Evolutionary conservation across 768 basidiomycete species (phyloP).

Genomic region (Collybia sp.): DNA sequence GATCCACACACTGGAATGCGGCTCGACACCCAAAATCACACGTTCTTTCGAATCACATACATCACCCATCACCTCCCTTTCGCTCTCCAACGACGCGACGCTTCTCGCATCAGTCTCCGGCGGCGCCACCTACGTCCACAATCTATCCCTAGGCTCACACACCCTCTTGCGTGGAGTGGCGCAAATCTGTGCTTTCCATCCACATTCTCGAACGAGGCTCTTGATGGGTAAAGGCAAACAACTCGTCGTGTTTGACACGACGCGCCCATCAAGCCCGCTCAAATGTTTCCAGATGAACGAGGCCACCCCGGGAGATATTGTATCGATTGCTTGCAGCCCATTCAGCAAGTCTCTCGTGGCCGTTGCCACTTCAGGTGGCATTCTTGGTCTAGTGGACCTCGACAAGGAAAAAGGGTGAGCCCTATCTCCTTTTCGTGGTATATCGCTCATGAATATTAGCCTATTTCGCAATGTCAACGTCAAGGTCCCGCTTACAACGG

Average conservation of each 20-base stretch:
- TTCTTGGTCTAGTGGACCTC: slow-evolving; percentile 58
- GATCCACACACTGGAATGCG: slow-evolving; percentile 47
- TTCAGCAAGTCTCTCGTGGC: slow-evolving; percentile 74
- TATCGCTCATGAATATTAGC: slow-evolving; percentile 24
- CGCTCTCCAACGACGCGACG: slow-evolving; percentile 53
- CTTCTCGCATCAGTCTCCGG: slow-evolving; percentile 55
- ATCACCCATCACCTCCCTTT: slow-evolving; percentile 42
- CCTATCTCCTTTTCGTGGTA: background rate
- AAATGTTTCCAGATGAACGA: slow-evolving; percentile 49
- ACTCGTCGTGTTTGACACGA: slow-evolving; percentile 59
- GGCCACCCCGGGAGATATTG: slow-evolving; percentile 38
- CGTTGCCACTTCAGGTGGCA: slow-evolving; percentile 48
- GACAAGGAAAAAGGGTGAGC: slow-evolving; percentile 72
- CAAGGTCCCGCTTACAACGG: slow-evolving; percentile 50
- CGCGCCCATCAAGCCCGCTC: slow-evolving; percentile 48
- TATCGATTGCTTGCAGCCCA: slow-evolving; percentile 59
- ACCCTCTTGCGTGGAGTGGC: slow-evolving; percentile 46
- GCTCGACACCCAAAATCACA: slow-evolving; percentile 30
- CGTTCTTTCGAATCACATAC: slow-evolving; percentile 53
- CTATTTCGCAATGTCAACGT: slow-evolving; percentile 55
- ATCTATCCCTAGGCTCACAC: slow-evolving; percentile 49
- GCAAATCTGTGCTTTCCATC: slow-evolving; percentile 55
- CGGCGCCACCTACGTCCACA: slow-evolving; percentile 52
- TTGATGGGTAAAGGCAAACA: slow-evolving; percentile 49
- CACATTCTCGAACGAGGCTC: slow-evolving; percentile 55